phyloP scores from a whole-genome alignment of 129 eudicot species.

The Ambrosia artemisiifolia region DNA sequence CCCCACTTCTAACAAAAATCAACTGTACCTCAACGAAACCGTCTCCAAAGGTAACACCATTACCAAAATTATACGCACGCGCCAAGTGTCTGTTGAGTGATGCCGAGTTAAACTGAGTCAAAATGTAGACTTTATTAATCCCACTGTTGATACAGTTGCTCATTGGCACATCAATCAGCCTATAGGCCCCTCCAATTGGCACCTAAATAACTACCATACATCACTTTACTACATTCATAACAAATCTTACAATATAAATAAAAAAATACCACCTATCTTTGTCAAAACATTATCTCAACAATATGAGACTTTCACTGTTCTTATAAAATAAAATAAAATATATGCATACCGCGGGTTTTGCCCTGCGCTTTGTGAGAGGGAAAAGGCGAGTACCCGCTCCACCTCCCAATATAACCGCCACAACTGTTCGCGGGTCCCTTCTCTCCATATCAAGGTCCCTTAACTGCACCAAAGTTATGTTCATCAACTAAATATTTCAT shows the following conservation, averaged over 20 bases:
- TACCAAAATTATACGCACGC: slow-evolving; percentile 73
- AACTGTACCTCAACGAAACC: slow-evolving; percentile 80
- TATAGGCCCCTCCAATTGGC: slow-evolving; percentile 93
- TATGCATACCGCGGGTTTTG: slow-evolving; percentile 82
- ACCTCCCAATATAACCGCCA: slow-evolving; percentile 86
- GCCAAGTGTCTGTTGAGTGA: slow-evolving; percentile 92
- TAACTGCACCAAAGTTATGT: slow-evolving; percentile 34
- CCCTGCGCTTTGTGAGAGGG: slow-evolving; percentile 90
- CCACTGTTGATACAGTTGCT: slow-evolving; percentile 98
- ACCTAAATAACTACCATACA: slow-evolving; percentile 48
- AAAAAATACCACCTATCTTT: neutral
- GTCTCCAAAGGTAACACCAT: slow-evolving; percentile 74
- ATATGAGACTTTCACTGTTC: too few relatives aligned
- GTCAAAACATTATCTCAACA: too few relatives aligned
- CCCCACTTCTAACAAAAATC: neutral
- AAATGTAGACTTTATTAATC: slow-evolving; percentile 82
- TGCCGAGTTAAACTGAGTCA: slow-evolving; percentile 91
- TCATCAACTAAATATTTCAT: slow-evolving; percentile 6
- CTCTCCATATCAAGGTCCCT: slow-evolving; percentile 73
- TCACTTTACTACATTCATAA: slow-evolving; percentile 21
- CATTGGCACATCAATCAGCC: slow-evolving; percentile 96
- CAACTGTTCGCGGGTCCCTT: slow-evolving; percentile 67
- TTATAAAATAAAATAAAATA: neutral
- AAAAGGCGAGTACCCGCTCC: slow-evolving; percentile 98
- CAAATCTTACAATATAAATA: neutral